Evolutionary conservation across 1,284 basidiomycete genomes (phyloP), one percentile per base, ranked within the genome.

Genomic region (Xerocomus amazonicus): DNA sequence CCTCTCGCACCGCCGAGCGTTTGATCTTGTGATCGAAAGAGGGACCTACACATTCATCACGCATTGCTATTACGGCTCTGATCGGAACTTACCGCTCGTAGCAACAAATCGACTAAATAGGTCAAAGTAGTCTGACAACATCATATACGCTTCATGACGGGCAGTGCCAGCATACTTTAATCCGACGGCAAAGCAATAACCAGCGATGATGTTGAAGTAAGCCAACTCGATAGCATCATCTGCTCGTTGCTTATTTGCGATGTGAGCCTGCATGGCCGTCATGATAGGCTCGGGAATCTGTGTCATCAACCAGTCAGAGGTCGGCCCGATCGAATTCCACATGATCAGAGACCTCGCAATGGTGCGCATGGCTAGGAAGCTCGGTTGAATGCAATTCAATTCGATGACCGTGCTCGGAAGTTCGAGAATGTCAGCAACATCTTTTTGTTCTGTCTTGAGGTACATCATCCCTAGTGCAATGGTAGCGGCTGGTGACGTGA

Each of bases 101-200:
- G 82, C 83, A 3, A 83, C 80, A 58, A 84, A 66, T 36, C 83
- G 75, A 47, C 81, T 87, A 56, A 94, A 87, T 23, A 83, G 73
- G 59, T 94, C 89, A 58, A 90, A 89, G 67, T 92, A 86, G 45
- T 80, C 76, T 50, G 95, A 83, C 43, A 99, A 78, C 59, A 90
- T 79, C 29, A 79, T 73, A 65, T 97, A 92, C 2, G 94, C 95
- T 58, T 90, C 83, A 52, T 92, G 87, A 27, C 87, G 77, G 0
- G 92, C 92, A 0, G 91, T 94, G 8, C 97, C 95, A 1, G 97
- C 96, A 62, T 84, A 97, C 66, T 96, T 97, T 55, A 99, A 73
- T 7, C 87, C 93, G 31, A 99, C 79, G 0, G 85, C 92, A 56
- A 99, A 93, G 69, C 92, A 95, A 36, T 88, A 89, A 2, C 92